Conservation (phyloP, 2,329 filamentous ascomycete genomes). For the Dissoconium aciculare region DNA sequence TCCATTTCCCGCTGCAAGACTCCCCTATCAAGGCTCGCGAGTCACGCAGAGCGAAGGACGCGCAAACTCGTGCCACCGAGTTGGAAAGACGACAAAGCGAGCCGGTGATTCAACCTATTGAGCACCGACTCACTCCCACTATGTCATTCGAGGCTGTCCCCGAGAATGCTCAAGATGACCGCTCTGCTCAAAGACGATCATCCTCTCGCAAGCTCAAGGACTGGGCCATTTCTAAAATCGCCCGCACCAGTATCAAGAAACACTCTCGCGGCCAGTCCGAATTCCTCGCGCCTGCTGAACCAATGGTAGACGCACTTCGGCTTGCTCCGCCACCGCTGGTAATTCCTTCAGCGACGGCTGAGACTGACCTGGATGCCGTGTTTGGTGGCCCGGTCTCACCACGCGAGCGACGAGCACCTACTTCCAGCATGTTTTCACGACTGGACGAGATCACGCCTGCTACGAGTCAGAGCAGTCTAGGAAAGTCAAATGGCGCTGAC, state of each 20-base stretch:
- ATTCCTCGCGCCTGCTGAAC: conserved; percentile 2
- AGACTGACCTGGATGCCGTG: conserved; percentile 22
- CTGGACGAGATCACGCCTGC: conserved; percentile 6
- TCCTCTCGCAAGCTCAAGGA: conserved; percentile 53
- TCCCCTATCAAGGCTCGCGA: conserved; percentile 5
- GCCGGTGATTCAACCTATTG: not conserved
- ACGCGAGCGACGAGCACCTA: not conserved
- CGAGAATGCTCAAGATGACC: conserved; percentile 16
- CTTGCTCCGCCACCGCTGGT: not conserved
- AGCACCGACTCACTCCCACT: too few species aligned
- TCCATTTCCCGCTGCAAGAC: conserved; percentile 9
- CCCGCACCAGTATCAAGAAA: conserved; percentile 1
- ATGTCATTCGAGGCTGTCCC: conserved; percentile 16
- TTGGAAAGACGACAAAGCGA: conserved; percentile 39
- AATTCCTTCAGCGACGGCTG: conserved; percentile 11
- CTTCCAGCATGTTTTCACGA: conserved; percentile 9
- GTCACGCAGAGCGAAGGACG: conserved; percentile 44
- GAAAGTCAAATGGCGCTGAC: conserved; percentile 6
- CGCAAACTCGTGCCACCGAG: conserved; percentile 46
- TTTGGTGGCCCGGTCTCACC: conserved; percentile 8
- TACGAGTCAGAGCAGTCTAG: conserved; percentile 6
- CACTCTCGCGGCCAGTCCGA: conserved; percentile 2
- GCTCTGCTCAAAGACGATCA: conserved; percentile 11
- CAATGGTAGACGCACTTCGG: conserved; percentile 4
- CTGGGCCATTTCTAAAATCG: conserved; percentile 44